Evolutionary conservation across 495 filamentous ascomycete genomes (phyloP), one percentile per base, ranked within the genome.

Genomic region (Xylaria castorea): DNA sequence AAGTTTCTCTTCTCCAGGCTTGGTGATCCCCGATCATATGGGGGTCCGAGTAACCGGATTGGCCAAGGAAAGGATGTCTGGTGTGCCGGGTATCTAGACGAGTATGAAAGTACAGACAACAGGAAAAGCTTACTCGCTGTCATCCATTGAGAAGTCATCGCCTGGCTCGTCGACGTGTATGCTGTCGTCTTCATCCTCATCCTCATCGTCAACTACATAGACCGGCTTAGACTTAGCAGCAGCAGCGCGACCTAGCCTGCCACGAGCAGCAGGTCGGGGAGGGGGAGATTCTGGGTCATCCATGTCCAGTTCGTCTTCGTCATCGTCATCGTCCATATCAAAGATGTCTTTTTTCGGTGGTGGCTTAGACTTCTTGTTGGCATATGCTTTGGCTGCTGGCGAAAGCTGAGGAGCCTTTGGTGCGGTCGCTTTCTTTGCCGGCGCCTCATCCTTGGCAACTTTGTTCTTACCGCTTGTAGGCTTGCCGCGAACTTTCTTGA

Each of bases 351-450:
- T 85, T 68, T 85, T 83, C 0, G 85, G 76, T 80, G 92, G 92
- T 42, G 86, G 86, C 64, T 91, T 87, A 8, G 65, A 48, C 71
- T 85, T 83, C 83, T 93, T 94, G 2, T 90, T 88, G 20, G 91
- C 92, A 78, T 96, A 95, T 0, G 91, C 92, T 79, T 95, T 96
- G 16, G 93, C 93, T 7, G 92, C 92, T 0, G 94, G 92, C 14
- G 92, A 93, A 20, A 94, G 83, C 6, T 81, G 73, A 9, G 80
- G 77, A 1, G 79, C 72, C 57, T 80, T 83, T 25, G 78, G 48
- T 46, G 75, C 81, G 62, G 74, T 67, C 1, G 76, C 46, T 25
- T 75, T 77, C 77, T 88, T 88, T 64, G 71, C 70, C 3, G 78
- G 73, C 12, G 76, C 72, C 25, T 73, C 73, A 2, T 78, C 74